Evolutionary conservation across 257 asterid genomes (phyloP), one percentile per base, ranked within the genome.

Genomic region (Solanum sejunctum): DNA sequence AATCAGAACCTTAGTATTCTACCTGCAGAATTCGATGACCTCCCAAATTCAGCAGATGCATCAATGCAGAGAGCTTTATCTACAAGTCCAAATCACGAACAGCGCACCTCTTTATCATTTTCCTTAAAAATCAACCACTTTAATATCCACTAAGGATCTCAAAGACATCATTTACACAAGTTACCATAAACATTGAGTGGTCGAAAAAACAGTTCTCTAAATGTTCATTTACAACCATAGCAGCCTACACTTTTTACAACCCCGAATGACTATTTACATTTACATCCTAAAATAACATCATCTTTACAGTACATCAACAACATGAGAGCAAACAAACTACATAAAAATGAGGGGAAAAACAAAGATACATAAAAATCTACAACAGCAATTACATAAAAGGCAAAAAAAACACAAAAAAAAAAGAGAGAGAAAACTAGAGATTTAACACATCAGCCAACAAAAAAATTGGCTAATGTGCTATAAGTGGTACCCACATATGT

Each of bases 401-500:
- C 18, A 41, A 56, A 20, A 21, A 20, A 84, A 75, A 12, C 28
- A 82, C n/a, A n/a, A n/a, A n/a, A n/a, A 54, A 32, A 41, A 66
- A 67, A 80, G 66, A 75, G 52, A 84, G 72, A 80, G 26, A 85
- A 61, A 73, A 72, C 57, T 73, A 45, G 80, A 71, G 55, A 9
- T 45, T 78, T 26, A 87, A 89, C 58, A 78, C 15, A 84, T 84
- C 71, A 73, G 88, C 88, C 57, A 84, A 36, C 41, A 13, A 69
- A 58, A 20, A 58, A 58, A 0, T 80, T 7, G 85, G 85, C 86
- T 54, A 63, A 23, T 23, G 80, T 83, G 84, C 57, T 78, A 88
- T 20, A 88, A 86, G 56, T 84, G 63, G 86, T 93, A 95, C 98
- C 94, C 96, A 95, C 98, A 86, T 95, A 95, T 79, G 98, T 95